These are phyloP conservation scores for Carnegiea gigantea DNA, from an alignment of 179 eudicot genomes.

Conservation along the genomic window DNA sequence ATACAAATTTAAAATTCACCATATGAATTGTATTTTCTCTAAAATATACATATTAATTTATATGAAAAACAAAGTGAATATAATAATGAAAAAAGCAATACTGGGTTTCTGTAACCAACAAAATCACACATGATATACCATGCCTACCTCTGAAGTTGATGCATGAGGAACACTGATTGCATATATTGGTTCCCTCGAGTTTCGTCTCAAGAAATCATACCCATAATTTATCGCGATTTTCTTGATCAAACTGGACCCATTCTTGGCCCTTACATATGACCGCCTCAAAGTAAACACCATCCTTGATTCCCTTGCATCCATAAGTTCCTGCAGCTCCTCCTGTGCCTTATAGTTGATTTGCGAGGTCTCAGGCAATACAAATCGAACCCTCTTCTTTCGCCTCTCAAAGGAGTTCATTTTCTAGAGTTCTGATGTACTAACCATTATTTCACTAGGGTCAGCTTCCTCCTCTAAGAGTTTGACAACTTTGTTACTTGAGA, in stretches of 20 bases:
- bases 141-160: slow-evolving; percentile 78
- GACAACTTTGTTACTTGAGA: slow-evolving; percentile 34
- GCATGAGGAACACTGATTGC: slow-evolving; percentile 80
- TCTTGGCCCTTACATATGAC: slow-evolving; percentile 55
- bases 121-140: slow-evolving; percentile 49
- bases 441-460: slow-evolving; percentile 13
- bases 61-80: slow-evolving; percentile 10
- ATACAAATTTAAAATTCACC: not conserved
- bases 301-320: slow-evolving; percentile 83
- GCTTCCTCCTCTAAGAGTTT: slow-evolving; percentile 37
- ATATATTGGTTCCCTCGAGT: slow-evolving; percentile 62
- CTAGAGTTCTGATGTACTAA: slow-evolving; percentile 22
- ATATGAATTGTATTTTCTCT: slow-evolving; percentile 1
- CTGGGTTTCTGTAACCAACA: not conserved
- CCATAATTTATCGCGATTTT: slow-evolving; percentile 44
- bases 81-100: not conserved
- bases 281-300: slow-evolving; percentile 76
- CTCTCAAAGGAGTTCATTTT: slow-evolving; percentile 29
- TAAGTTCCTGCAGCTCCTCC: slow-evolving; percentile 63
- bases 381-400: slow-evolving; percentile 52
- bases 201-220: slow-evolving; percentile 65
- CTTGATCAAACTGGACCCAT: slow-evolving; percentile 67
- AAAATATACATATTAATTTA: slow-evolving; percentile 24
- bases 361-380: slow-evolving; percentile 50
- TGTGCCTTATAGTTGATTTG: slow-evolving; percentile 45